A percentile compares a stretch with the other conserved stretches of the same genome.
Conservation (phyloP, 2,329 filamentous ascomycete species). For the Coniochaeta ligniaria region DNA sequence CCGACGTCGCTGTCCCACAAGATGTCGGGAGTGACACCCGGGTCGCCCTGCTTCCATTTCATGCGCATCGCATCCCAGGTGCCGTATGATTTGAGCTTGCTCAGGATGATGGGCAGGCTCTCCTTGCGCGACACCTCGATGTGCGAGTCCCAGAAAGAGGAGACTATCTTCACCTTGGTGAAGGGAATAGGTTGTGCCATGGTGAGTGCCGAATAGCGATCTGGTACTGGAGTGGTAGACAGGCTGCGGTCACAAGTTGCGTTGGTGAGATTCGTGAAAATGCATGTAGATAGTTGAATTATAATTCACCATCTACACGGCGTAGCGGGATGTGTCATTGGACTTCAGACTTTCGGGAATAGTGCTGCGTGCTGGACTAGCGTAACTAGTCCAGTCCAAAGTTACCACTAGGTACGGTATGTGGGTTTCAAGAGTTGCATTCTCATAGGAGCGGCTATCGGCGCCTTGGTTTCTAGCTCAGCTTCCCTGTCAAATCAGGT, state of each 20-base stretch:
- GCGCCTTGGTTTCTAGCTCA: too few relatives aligned
- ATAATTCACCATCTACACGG: too few relatives aligned
- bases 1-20: conserved; percentile 53
- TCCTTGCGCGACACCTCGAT: background rate
- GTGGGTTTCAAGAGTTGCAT: background rate
- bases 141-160: background rate
- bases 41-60: conserved; percentile 1
- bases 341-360: too few relatives aligned
- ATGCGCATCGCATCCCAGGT: conserved; percentile 1
- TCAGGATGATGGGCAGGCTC: background rate
- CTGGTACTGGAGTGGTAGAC: too few relatives aligned
- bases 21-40: conserved; percentile 14
- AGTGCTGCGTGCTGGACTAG: too few relatives aligned
- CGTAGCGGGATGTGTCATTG: too few relatives aligned
- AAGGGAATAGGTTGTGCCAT: background rate
- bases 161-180: background rate
- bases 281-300: too few relatives aligned
- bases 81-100: background rate
- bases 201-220: background rate
- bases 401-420: background rate
- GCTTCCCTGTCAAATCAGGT: too few relatives aligned
- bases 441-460: background rate
- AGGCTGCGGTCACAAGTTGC: too few relatives aligned
- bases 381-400: too few relatives aligned
- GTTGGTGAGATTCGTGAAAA: too few relatives aligned